phyloP scores from a whole-genome alignment of 148 eudicot genomes.

The Persicaria maculosa region DNA sequence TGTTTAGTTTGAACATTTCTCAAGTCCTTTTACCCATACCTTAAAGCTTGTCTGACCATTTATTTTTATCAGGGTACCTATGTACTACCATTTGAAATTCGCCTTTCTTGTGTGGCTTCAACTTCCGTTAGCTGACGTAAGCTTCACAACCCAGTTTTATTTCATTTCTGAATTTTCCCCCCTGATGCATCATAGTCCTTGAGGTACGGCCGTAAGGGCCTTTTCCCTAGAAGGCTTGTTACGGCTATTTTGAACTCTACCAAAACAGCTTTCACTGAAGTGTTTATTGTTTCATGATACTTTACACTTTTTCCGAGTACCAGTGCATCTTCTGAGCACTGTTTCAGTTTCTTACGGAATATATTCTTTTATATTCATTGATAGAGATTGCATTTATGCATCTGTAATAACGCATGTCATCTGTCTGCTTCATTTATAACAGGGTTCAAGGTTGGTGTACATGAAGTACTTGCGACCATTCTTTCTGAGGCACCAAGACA shows the following conservation, averaged over 20 bases:
- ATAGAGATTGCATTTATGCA: background rate
- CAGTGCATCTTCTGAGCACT: background rate
- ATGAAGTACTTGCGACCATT: slow-evolving; percentile 69
- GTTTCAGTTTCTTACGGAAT: background rate
- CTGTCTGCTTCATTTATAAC: slow-evolving; percentile 23
- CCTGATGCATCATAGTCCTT: background rate
- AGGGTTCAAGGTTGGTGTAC: slow-evolving; percentile 81
- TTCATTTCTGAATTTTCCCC: background rate
- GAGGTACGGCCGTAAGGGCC: background rate
- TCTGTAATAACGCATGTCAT: background rate
- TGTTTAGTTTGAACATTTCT: background rate
- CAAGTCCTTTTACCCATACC: background rate
- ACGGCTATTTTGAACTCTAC: background rate
- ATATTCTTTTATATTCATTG: background rate
- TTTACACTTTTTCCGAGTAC: background rate
- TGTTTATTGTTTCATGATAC: background rate
- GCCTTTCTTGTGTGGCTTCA: slow-evolving; percentile 99
- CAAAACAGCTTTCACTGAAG: background rate
- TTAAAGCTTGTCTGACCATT: background rate
- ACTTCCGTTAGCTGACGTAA: slow-evolving; percentile 76
- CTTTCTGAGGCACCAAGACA: slow-evolving; percentile 72
- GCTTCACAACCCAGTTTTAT: slow-evolving; percentile 15
- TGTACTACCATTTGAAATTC: slow-evolving; percentile 89
- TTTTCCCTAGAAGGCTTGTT: background rate
- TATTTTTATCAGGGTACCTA: slow-evolving; percentile 54